Evolutionary conservation across 306 rosid genomes (phyloP).

Genomic region (Vigna reflexopilosa): DNA sequence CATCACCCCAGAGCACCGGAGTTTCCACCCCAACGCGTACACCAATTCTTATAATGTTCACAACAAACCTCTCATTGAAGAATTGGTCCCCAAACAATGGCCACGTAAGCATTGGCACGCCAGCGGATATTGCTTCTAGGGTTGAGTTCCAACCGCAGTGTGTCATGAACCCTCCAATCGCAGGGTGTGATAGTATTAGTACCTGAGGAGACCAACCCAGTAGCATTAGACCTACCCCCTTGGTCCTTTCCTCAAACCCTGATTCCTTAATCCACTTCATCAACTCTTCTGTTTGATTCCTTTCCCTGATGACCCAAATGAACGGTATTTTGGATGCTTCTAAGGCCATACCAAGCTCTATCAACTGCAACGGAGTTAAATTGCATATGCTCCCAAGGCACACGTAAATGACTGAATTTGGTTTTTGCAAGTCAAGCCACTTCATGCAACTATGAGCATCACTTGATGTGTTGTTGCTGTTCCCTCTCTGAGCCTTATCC

Average conservation of each 20-base stretch:
- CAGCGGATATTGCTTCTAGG: conserved; percentile 61
- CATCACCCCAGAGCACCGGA: conserved; percentile 50
- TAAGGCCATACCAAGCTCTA: conserved; percentile 63
- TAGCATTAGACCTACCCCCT: conserved; percentile 50
- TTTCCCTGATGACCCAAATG: conserved; percentile 58
- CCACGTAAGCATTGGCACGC: conserved; percentile 68
- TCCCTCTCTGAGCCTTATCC: conserved; percentile 55
- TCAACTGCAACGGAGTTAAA: conserved; percentile 45
- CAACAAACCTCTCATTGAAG: conserved; percentile 58
- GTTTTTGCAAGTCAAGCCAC: conserved; percentile 60
- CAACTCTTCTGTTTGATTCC: conserved; percentile 50
- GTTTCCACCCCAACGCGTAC: conserved; percentile 55
- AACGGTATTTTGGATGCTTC: conserved; percentile 58
- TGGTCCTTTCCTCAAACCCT: conserved; percentile 55
- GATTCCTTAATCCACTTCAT: conserved; percentile 53
- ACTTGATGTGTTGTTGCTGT: conserved; percentile 44
- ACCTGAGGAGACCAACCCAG: conserved; percentile 76
- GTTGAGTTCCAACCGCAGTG: conserved; percentile 80
- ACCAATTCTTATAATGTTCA: conserved; percentile 47
- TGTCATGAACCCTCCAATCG: conserved; percentile 70
- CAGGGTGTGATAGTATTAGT: conserved; percentile 56
- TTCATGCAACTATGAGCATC: conserved; percentile 45
- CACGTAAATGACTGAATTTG: conserved; percentile 51
- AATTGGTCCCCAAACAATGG: conserved; percentile 72
- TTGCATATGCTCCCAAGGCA: conserved; percentile 66